These are phyloP conservation scores for Tuber brumale DNA, from an alignment of 495 filamentous ascomycete genomes.

Conservation along the genomic window DNA sequence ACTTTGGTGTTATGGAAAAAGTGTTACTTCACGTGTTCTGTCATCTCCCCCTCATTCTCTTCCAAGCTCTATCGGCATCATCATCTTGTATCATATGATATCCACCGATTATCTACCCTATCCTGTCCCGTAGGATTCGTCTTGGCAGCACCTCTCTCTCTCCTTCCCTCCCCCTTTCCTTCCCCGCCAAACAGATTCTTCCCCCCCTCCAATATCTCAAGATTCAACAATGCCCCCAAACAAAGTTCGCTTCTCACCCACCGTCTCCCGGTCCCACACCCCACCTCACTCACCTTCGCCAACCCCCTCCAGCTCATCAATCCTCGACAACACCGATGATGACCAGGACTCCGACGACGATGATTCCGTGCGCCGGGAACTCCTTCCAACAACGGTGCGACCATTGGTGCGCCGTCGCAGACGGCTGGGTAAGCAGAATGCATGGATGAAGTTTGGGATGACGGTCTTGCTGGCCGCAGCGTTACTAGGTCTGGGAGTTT, in stretches of 20 bases:
- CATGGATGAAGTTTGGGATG: slow-evolving; percentile 23
- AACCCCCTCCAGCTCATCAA: slow-evolving; percentile 11
- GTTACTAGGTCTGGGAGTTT: slow-evolving; percentile 18
- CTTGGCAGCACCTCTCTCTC: not conserved
- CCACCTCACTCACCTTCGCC: slow-evolving; percentile 10
- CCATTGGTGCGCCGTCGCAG: slow-evolving; percentile 2
- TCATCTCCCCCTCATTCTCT: not conserved
- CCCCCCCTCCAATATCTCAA: not conserved
- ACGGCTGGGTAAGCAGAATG: not conserved
- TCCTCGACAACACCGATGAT: slow-evolving; percentile 9
- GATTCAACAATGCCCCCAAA: not conserved
- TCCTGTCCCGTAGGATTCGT: not conserved
- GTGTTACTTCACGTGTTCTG: not conserved
- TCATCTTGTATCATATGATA: too few species aligned
- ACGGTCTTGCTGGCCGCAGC: slow-evolving; percentile 17
- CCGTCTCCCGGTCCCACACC: slow-evolving; percentile 30
- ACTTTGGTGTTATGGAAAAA: not conserved
- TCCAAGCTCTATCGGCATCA: not conserved
- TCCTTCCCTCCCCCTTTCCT: not conserved
- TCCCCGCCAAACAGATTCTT: not conserved
- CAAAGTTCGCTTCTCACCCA: slow-evolving; percentile 33
- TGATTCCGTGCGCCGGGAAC: not conserved
- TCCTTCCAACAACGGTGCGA: slow-evolving; percentile 4
- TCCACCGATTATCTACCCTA: not conserved
- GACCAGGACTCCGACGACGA: not conserved